Conservation (phyloP, 805 yeast species). For the Kazachstania bromeliacearum region DNA sequence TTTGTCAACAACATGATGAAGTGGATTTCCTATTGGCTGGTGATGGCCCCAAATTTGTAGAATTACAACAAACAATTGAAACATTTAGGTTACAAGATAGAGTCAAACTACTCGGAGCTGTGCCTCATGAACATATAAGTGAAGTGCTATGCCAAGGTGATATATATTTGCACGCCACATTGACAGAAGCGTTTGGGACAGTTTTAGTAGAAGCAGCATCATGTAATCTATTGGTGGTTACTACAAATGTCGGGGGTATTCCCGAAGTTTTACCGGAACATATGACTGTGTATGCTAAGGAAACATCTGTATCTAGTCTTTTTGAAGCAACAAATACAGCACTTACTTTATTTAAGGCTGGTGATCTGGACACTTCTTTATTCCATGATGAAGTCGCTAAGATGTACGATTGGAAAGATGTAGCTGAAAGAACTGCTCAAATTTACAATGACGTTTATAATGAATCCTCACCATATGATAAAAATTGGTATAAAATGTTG, state of each 20-base stretch:
- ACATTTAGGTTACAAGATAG: conserved; percentile 74
- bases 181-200: conserved; percentile 97
- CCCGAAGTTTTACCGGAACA: conserved; percentile 91
- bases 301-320: conserved; percentile 69
- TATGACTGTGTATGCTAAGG: conserved; percentile 87
- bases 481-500: conserved; percentile 50
- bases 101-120: conserved; percentile 76
- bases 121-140: conserved; percentile 86
- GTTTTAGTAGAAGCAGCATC: conserved; percentile 96
- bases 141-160: conserved; percentile 91
- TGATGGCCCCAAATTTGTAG: conserved; percentile 91
- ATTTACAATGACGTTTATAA: conserved; percentile 51
- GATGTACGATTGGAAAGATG: conserved; percentile 90
- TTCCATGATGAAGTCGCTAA: conserved; percentile 70
- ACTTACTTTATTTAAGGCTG: conserved; percentile 46
- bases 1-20: conserved; percentile 52
- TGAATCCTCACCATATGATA: conserved; percentile 34
- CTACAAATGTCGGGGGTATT: conserved; percentile 94
- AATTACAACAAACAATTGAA: conserved; percentile 92
- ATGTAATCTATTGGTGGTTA: conserved; percentile 86
- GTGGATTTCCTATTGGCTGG: conserved; percentile 88
- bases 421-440: conserved; percentile 74
- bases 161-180: conserved; percentile 83
- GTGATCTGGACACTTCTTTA: conserved; percentile 54
- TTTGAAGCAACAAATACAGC: conserved; percentile 67